Evolutionary conservation across 768 basidiomycete species (phyloP).

Genomic region (Rhodosporidiobolus odoratus): DNA sequence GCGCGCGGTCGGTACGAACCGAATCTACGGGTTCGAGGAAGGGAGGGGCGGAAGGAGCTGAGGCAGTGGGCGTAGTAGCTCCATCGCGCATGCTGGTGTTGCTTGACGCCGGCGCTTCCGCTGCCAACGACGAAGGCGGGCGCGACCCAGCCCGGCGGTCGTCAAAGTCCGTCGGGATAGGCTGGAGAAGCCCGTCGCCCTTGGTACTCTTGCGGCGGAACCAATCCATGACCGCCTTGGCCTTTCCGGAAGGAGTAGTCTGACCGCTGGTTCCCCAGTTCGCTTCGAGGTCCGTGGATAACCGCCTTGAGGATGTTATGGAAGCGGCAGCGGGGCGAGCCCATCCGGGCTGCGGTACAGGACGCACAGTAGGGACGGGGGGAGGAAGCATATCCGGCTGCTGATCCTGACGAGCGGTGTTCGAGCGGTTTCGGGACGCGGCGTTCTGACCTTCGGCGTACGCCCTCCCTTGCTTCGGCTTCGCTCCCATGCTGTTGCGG

Average conservation of each 20-base stretch:
- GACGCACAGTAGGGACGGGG: not conserved
- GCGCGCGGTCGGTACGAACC: not conserved
- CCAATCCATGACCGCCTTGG: constrained; percentile 97
- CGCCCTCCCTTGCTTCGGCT: constrained; percentile 15
- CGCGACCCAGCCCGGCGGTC: not conserved
- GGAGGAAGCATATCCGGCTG: not conserved
- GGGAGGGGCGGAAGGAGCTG: constrained; percentile 36
- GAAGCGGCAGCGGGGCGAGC: not conserved
- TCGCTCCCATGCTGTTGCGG: constrained; percentile 23
- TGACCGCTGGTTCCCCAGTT: constrained; percentile 18
- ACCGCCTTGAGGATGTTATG: constrained; percentile 1
- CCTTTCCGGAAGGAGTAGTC: constrained; percentile 62
- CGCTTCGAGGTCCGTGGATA: constrained; percentile 33
- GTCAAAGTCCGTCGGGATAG: constrained; percentile 36
- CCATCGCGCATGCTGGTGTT: constrained; percentile 1
- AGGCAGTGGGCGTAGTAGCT: not conserved
- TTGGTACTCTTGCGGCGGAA: constrained; percentile 56
- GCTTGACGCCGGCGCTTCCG: not conserved
- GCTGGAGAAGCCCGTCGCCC: not conserved
- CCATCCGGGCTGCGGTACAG: constrained; percentile 1
- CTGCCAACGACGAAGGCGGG: not conserved
- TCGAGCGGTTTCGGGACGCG: constrained; percentile 16
- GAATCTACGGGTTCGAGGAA: constrained; percentile 4
- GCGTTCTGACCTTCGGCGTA: constrained; percentile 16
- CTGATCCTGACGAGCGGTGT: not conserved